Evolutionary conservation across 2,329 filamentous ascomycete species (phyloP).

Genomic region (Zasmidium cellare): DNA sequence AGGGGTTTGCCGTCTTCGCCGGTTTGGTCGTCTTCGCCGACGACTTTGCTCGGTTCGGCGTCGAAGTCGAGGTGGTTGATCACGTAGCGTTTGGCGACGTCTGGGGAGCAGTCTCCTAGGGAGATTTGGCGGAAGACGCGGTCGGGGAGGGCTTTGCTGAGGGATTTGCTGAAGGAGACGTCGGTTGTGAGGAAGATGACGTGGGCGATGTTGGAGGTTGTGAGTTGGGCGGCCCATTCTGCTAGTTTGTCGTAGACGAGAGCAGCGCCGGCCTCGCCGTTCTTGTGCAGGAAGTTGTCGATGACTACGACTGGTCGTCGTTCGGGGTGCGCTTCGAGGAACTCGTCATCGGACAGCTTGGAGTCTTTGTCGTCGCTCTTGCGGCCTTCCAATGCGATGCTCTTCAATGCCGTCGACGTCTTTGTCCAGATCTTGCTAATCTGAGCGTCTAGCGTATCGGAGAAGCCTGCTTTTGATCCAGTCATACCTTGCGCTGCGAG

Average conservation of each 20-base stretch:
- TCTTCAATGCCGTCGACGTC: conserved; percentile 74
- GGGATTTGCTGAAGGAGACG: conserved; percentile 80
- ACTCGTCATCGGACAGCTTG: conserved; percentile 76
- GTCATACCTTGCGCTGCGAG: conserved; percentile 91
- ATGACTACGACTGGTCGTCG: conserved; percentile 79
- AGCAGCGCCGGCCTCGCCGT: conserved; percentile 41
- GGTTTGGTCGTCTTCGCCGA: conserved; percentile 39
- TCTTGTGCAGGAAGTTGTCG: conserved; percentile 87
- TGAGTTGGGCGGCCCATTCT: conserved; percentile 83
- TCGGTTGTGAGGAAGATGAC: conserved; percentile 94
- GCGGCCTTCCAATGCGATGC: conserved; percentile 69
- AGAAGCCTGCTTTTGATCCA: conserved; percentile 91
- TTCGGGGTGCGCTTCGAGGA: conserved; percentile 86
- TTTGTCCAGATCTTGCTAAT: conserved; percentile 87
- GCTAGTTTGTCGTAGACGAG: conserved; percentile 59
- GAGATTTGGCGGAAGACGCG: conserved; percentile 85
- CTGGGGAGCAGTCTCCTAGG: conserved; percentile 78
- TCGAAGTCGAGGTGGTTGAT: conserved; percentile 70
- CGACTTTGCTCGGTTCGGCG: conserved; percentile 29
- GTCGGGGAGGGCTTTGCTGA: conserved; percentile 85
- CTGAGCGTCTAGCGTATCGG: conserved; percentile 86
- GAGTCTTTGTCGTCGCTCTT: conserved; percentile 73
- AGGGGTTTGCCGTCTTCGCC: conserved; percentile 42
- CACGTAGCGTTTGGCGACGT: conserved; percentile 89
- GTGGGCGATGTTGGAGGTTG: conserved; percentile 85